Percentiles rank a stretch among this genome's conserved stretches.
Conservation (phyloP, 2,329 filamentous ascomycete species). For the Chaetomium strumarium region DNA sequence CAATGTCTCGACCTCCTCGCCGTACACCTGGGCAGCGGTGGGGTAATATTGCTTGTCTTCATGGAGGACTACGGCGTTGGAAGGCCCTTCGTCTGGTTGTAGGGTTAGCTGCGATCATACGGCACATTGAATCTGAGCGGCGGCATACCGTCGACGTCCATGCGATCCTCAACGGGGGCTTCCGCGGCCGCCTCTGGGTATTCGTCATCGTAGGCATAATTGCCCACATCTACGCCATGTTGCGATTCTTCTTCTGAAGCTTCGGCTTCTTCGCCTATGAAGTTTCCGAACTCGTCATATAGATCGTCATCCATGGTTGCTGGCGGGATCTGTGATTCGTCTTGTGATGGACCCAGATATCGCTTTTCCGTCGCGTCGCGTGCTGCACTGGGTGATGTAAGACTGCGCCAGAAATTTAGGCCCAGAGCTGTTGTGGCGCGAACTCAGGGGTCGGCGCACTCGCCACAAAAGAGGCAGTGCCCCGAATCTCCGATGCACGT, state of each 20-base stretch:
- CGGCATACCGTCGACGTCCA: slow-evolving; percentile 77
- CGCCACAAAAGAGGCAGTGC: slow-evolving; percentile 5
- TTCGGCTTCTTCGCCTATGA: slow-evolving; percentile 68
- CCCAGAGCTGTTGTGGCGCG: slow-evolving; percentile 8
- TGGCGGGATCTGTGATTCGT: slow-evolving; percentile 1
- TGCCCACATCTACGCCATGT: slow-evolving; percentile 64
- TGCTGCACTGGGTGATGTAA: slow-evolving; percentile 15
- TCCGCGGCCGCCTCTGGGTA: slow-evolving; percentile 58
- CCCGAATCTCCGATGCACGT: no score
- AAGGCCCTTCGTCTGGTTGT: slow-evolving; percentile 66
- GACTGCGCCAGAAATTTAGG: slow-evolving; percentile 14
- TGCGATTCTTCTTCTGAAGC: slow-evolving; percentile 84
- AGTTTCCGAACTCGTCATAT: slow-evolving; percentile 30
- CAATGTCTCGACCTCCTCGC: slow-evolving; percentile 86
- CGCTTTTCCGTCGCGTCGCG: slow-evolving; percentile 18
- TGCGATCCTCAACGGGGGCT: slow-evolving; percentile 70
- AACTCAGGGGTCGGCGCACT: neutral
- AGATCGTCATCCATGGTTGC: slow-evolving; percentile 28
- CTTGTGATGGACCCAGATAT: slow-evolving; percentile 1
- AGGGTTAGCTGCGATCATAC: slow-evolving; percentile 6
- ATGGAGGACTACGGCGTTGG: slow-evolving; percentile 94
- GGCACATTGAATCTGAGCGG: neutral
- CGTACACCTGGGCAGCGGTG: slow-evolving; percentile 94
- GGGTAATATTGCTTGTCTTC: slow-evolving; percentile 99
- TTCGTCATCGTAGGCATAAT: slow-evolving; percentile 79